Base-by-base conservation (phyloP, 441 rosid genomes). In the Breynia disticha region DNA sequence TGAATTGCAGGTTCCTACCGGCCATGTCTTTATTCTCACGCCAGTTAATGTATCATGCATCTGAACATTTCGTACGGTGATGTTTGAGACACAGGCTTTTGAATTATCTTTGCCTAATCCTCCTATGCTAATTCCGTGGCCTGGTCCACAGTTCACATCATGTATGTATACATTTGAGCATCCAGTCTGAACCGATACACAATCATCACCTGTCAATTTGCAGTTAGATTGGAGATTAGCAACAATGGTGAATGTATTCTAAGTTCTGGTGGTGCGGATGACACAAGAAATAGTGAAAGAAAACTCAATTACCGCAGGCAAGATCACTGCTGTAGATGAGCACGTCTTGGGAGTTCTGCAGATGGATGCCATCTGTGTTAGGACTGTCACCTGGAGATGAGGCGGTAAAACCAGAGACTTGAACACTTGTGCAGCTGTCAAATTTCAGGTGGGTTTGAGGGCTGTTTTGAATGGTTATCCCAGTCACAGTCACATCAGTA, bases 1-100 rank as follows among this genome's bases (percentile, higher is more conserved):
- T 41, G n/a, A 41, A 11, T 11, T 41, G 44, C 13, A 41, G 5
- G 9, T 41, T 41, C 44, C 13, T 76, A 80, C 96, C 96, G 85
- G 96, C 96, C 98, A 86, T 28, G 98, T 83, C 80, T 91, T 91
- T 47, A 91, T 87, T 68, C 95, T 64, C 48, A 86, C 91, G 41
- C 94, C 95, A 9, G 79, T 84, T 42, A 74, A 54, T 16, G 96
- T 88, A 67, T 71, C 67, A 19, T 80, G 84, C 67, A 91, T 73
- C 0, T 63, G 59, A 60, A 84, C 82, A 56, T 86, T 90, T 32
- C 83, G 83, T 55, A 91, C 80, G 16, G 82, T 87, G 60, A 87
- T 63, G 57, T 83, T 82, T 2, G 94, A 88, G 56, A 91, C 98
- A 56, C 96, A 86, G 15, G 95, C 94, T 70, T 80, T 83, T 43